phyloP scores from a whole-genome alignment of 345 rosid genomes.

The Abelmoschus esculentus region DNA sequence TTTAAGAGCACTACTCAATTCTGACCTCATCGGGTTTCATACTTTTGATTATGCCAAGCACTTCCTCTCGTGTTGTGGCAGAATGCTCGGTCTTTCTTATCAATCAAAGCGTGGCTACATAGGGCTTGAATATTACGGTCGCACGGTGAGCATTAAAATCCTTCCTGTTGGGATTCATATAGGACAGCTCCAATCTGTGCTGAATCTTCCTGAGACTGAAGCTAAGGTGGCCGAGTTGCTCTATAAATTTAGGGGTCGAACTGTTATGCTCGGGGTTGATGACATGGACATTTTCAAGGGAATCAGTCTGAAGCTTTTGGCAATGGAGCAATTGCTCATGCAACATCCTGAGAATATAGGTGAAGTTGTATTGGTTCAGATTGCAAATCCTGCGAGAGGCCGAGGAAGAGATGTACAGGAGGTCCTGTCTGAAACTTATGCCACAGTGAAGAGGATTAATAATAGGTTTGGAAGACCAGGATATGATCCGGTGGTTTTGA shows the following conservation, averaged over 20 bases:
- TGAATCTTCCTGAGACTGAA: slow-evolving; percentile 3
- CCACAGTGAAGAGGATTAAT: slow-evolving; percentile 65
- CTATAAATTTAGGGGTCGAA: slow-evolving; percentile 4
- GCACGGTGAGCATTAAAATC: slow-evolving; percentile 55
- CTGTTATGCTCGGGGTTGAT: slow-evolving; percentile 5
- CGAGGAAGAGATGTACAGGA: slow-evolving; percentile 84
- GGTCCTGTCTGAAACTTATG: slow-evolving; percentile 66
- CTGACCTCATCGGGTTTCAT: slow-evolving; percentile 88
- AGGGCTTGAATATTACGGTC: slow-evolving; percentile 2
- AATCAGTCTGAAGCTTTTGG: slow-evolving; percentile 40
- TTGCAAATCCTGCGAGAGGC: slow-evolving; percentile 96
- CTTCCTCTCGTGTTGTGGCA: slow-evolving; percentile 84
- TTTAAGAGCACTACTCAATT: slow-evolving; percentile 39
- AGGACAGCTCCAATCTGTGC: slow-evolving; percentile 4
- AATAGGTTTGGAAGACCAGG: slow-evolving; percentile 68
- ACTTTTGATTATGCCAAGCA: slow-evolving; percentile 96
- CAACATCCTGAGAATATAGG: slow-evolving; percentile 67
- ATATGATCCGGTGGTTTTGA: slow-evolving; percentile 63
- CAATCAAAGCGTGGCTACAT: slow-evolving; percentile 53
- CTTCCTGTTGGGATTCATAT: slow-evolving; percentile 87
- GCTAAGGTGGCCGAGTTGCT: neutral
- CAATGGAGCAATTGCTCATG: slow-evolving; percentile 81
- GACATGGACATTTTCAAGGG: slow-evolving; percentile 2
- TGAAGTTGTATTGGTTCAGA: slow-evolving; percentile 82
- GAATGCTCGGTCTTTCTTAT: slow-evolving; percentile 90